These are phyloP conservation scores for Mycena galopus DNA, from an alignment of 768 basidiomycete genomes.

Conservation along the genomic window DNA sequence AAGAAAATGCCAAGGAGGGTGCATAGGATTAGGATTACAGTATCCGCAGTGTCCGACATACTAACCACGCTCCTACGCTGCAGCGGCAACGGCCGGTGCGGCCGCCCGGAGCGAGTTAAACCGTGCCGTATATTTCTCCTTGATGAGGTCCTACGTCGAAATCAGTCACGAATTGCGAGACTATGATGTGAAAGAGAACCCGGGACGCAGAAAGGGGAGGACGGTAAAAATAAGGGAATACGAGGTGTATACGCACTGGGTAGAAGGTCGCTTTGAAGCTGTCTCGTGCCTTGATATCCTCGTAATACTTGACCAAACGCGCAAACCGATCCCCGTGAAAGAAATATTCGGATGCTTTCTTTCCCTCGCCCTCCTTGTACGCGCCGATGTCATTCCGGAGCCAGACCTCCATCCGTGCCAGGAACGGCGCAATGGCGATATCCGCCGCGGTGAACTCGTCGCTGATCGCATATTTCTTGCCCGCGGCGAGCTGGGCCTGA, in stretches of 20 bases:
- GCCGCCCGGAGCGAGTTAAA: slow-evolving; percentile 27
- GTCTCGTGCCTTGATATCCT: slow-evolving; percentile 61
- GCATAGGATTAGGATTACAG: neutral
- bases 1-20: no score
- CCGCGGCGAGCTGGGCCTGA: slow-evolving; percentile 63
- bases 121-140: slow-evolving; percentile 26
- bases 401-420: slow-evolving; percentile 62
- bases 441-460: slow-evolving; percentile 73
- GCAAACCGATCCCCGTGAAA: slow-evolving; percentile 60
- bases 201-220: neutral
- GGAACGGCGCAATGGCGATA: slow-evolving; percentile 70
- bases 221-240: neutral
- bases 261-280: slow-evolving; percentile 70
- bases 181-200: neutral
- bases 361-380: slow-evolving; percentile 63
- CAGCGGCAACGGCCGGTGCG: slow-evolving; percentile 26
- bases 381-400: slow-evolving; percentile 66
- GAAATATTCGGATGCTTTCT: slow-evolving; percentile 56
- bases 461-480: slow-evolving; percentile 58
- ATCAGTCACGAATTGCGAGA: neutral
- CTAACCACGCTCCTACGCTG: neutral
- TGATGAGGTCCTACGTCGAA: slow-evolving; percentile 26
- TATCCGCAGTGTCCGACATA: neutral
- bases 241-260: slow-evolving; percentile 54
- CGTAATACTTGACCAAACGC: slow-evolving; percentile 63